Conservation (phyloP, 2,329 filamentous ascomycete genomes). For the Pseudogymnoascus sp. region DNA sequence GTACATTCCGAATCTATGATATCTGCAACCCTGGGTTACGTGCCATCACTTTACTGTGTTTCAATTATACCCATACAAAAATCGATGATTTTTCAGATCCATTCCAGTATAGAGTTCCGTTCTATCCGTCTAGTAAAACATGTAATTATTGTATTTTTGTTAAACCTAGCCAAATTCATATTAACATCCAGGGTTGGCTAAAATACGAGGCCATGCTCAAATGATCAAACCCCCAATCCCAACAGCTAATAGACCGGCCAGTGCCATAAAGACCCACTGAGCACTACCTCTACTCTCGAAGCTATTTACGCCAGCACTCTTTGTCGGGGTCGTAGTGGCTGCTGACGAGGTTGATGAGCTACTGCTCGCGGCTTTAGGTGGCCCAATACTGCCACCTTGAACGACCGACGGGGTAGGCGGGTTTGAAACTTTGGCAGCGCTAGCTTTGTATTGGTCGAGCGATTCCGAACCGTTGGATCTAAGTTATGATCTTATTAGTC, state of each 20-base stretch:
- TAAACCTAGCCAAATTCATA: too few species aligned
- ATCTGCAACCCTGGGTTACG: too few species aligned
- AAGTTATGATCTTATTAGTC: neutral
- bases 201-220: neutral
- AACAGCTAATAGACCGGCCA: neutral
- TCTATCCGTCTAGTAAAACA: too few species aligned
- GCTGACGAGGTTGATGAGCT: neutral
- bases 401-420: conserved; percentile 14
- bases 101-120: too few species aligned
- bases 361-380: neutral
- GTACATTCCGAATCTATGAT: too few species aligned
- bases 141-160: too few species aligned
- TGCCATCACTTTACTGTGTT: too few species aligned
- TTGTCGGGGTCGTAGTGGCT: conserved; percentile 8
- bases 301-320: neutral
- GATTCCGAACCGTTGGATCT: conserved; percentile 17
- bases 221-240: neutral
- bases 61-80: too few species aligned
- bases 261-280: neutral
- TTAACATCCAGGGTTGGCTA: too few species aligned
- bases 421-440: conserved; percentile 13
- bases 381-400: conserved; percentile 17
- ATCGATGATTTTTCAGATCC: too few species aligned
- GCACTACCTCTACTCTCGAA: neutral
- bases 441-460: conserved; percentile 14